Evolutionary conservation across 495 filamentous ascomycete species (phyloP), one percentile per base, ranked within the genome.

Genomic region (Amorphotheca resinae): DNA sequence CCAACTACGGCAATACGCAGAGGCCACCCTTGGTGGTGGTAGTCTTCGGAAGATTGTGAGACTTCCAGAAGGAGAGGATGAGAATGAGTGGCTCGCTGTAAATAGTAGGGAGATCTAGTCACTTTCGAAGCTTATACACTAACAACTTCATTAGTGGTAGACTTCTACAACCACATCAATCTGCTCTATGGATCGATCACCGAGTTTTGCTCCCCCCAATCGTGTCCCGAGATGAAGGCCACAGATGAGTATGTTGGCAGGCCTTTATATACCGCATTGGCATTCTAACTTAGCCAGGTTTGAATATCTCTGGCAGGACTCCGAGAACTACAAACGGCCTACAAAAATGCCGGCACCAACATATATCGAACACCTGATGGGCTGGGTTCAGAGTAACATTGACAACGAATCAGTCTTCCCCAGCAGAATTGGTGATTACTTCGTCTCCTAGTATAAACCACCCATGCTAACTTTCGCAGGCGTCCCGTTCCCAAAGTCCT

Each of bases 151-250:
- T 33, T 52, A 94, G 89, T 98, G 57, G 91, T 98, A 66, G 91
- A 98, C 62, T 98, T 98, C 65, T 98, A 96, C 76, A 98, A 96
- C 66, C 91, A 98, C 62, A 91, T 96, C 62, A 98, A 98, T 65
- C 78, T 98, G 20, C 81, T 98, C 41, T 98, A 98, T 62, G 91
- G 91, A 46, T 88, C 91, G 43, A 95, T 98, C 59, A 98, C 91
- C 41, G 91, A 98, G 56, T 98, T 96, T 65, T 98, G 91, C 68
- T 96, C 91, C 18, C 91, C 91, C 20, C 82, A 84, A 52, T 84
- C 87, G 40, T 98, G 91, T 59, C 91, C 89, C 2, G 91, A 96
- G 66, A 98, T 98, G 91, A 98, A 98, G 65, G 91, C 91, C 20
- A 96, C 91, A 7, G 91, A 98, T 66, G 91, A 98, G 84, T 93